phyloP scores from a whole-genome alignment of 202 grass and related monocot genomes.

The Zizania palustris region DNA sequence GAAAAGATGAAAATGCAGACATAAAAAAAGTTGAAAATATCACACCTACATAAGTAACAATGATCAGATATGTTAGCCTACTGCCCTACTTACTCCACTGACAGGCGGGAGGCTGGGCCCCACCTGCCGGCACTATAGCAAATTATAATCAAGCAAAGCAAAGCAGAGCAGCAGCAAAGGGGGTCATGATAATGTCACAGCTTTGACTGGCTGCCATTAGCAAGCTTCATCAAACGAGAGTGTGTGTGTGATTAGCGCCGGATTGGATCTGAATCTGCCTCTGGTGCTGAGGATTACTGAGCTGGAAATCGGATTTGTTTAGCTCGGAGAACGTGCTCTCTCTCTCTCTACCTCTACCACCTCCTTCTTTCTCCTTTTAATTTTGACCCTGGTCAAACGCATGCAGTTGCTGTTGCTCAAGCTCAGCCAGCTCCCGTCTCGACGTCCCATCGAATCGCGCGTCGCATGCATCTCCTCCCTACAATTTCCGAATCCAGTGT shows the following conservation, averaged over 20 bases:
- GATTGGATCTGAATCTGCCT: slow-evolving; percentile 8
- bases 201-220: not conserved
- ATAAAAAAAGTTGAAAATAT: no score
- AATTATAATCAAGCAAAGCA: not conserved
- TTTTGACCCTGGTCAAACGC: slow-evolving; percentile 1
- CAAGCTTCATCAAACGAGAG: not conserved
- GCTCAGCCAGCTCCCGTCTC: not conserved
- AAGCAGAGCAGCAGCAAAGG: not conserved
- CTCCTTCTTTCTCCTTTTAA: not conserved
- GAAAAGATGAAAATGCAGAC: no score
- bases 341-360: not conserved
- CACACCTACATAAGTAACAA: no score
- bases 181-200: not conserved
- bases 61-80: no score
- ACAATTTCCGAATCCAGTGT: no score
- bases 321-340: slow-evolving; percentile 28
- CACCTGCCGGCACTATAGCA: not conserved
- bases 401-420: no score
- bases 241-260: not conserved
- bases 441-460: not conserved
- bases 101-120: not conserved
- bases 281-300: not conserved
- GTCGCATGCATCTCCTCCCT: not conserved
- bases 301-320: slow-evolving; percentile 19
- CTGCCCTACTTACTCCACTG: not conserved